A percentile compares a stretch with the other conserved stretches of the same genome.
Evolutionary conservation across 345 rosid genomes (phyloP).

Genomic region (Diplotaxis tenuifolia): DNA sequence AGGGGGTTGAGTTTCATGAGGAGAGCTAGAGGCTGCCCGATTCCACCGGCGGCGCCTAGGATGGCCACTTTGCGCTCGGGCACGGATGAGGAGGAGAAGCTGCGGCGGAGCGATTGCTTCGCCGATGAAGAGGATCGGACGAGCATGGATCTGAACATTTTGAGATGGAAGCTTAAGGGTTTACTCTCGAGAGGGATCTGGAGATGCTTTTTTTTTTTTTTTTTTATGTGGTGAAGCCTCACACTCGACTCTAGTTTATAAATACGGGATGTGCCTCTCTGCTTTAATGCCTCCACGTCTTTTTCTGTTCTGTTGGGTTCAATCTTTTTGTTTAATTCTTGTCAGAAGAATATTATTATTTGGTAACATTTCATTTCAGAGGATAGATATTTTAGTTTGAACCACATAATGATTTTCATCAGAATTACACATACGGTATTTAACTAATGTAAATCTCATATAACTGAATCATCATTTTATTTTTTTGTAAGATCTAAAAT

Average conservation of each 20-base stretch:
- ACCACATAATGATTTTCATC: too few species aligned
- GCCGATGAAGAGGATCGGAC: constrained; percentile 40
- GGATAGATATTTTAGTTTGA: not conserved
- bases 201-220: not conserved
- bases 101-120: constrained; percentile 50
- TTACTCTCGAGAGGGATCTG: not conserved
- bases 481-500: not conserved
- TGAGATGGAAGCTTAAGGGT: constrained; percentile 14
- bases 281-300: constrained; percentile 10
- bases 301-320: not conserved
- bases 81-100: constrained; percentile 54
- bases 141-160: constrained; percentile 48
- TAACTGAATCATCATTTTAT: not conserved
- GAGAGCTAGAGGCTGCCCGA: constrained; percentile 74
- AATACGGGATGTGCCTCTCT: not conserved
- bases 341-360: too few species aligned
- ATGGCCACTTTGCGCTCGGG: constrained; percentile 72
- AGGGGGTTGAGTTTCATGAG: constrained; percentile 83
- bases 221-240: constrained; percentile 21
- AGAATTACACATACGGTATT: not conserved
- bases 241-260: constrained; percentile 15
- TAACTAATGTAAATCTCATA: not conserved
- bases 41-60: constrained; percentile 84
- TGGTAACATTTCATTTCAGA: too few species aligned
- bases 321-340: too few species aligned